phyloP scores from a whole-genome alignment of 352 stramenopile species.

The Globisporangium parvum region DNA sequence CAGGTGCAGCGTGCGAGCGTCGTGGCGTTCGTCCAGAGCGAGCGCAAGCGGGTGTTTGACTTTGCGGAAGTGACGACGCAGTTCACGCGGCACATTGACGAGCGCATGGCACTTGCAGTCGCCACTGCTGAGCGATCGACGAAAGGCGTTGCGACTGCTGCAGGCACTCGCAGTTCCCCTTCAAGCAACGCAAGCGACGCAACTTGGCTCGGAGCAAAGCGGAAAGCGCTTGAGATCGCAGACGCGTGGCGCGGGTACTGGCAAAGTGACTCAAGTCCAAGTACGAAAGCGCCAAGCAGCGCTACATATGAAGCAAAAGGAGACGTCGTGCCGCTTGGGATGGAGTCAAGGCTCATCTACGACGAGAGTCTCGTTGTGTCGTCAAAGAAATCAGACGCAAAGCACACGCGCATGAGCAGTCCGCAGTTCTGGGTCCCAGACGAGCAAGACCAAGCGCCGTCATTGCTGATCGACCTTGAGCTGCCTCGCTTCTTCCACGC shows the following conservation, averaged over 20 bases:
- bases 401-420: slow-evolving; percentile 49
- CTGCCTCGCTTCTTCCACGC: slow-evolving; percentile 61
- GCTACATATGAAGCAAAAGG: slow-evolving; percentile 36
- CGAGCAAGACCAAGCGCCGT: slow-evolving; percentile 40
- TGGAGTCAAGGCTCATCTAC: slow-evolving; percentile 52
- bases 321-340: slow-evolving; percentile 40
- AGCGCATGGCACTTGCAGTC: slow-evolving; percentile 14
- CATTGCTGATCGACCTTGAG: slow-evolving; percentile 66
- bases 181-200: slow-evolving; percentile 8
- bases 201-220: slow-evolving; percentile 31
- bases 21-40: slow-evolving; percentile 44
- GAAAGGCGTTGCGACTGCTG: slow-evolving; percentile 1
- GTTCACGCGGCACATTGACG: slow-evolving; percentile 48
- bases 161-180: too few relatives aligned
- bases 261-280: slow-evolving; percentile 9
- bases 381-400: slow-evolving; percentile 50
- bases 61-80: slow-evolving; percentile 38
- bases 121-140: slow-evolving; percentile 3
- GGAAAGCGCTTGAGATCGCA: slow-evolving; percentile 20
- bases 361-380: slow-evolving; percentile 57
- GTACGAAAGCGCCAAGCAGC: neutral
- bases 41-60: slow-evolving; percentile 68
- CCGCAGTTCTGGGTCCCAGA: slow-evolving; percentile 55
- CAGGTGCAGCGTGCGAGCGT: slow-evolving; percentile 46
- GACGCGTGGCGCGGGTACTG: slow-evolving; percentile 31